Percentiles rank a stretch among this genome's conserved stretches.
Conservation (phyloP, 176 grass and related monocot species). For the maize (Zea mays) region DNA sequence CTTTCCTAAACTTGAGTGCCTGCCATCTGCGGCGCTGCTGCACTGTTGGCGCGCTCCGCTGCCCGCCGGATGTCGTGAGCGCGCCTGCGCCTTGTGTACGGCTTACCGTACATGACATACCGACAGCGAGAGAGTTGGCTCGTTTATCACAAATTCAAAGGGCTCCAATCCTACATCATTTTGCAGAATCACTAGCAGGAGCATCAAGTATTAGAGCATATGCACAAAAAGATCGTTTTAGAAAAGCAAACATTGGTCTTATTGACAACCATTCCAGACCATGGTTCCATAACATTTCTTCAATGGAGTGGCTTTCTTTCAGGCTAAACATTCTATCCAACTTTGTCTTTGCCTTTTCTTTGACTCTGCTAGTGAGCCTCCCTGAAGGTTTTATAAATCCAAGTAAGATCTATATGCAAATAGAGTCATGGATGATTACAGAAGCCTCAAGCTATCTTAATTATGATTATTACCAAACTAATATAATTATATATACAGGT, state of each 20-base stretch:
- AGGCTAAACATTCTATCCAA: constrained; percentile 86
- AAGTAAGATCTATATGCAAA: constrained; percentile 64
- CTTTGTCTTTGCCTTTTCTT: constrained; percentile 90
- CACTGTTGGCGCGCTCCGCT: too few relatives aligned
- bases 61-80: too few relatives aligned
- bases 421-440: constrained; percentile 26
- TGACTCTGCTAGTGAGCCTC: constrained; percentile 84
- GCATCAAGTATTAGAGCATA: constrained; percentile 91
- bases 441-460: not conserved
- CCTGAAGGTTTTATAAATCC: constrained; percentile 97
- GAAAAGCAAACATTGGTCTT: constrained; percentile 70
- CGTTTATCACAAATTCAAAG: constrained; percentile 86
- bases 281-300: constrained; percentile 82
- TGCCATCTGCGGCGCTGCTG: too few relatives aligned
- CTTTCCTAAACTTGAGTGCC: too few relatives aligned
- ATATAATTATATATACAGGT: constrained; percentile 52
- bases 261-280: constrained; percentile 73
- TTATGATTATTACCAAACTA: constrained; percentile 1
- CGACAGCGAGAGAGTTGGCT: constrained; percentile 86
- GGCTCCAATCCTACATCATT: constrained; percentile 95
- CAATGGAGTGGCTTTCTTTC: constrained; percentile 94
- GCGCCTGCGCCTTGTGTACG: too few relatives aligned
- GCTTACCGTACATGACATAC: too few relatives aligned
- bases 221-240: constrained; percentile 76
- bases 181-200: constrained; percentile 84